Base-by-base conservation (phyloP, 148 eudicot genomes). In the Silene latifolia region DNA sequence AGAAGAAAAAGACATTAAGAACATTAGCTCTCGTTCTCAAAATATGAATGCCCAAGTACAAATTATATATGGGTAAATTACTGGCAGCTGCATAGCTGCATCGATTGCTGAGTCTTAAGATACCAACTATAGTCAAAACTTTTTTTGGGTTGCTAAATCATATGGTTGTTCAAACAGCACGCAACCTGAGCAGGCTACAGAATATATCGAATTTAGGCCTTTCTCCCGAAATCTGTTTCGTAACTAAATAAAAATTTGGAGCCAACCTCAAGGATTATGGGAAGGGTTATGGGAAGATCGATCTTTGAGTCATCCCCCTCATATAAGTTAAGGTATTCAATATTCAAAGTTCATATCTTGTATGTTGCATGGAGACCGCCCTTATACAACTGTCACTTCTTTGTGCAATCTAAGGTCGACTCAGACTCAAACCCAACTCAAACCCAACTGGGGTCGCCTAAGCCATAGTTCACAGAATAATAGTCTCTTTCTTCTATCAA, bases 21-120 rank as follows among this genome's bases (percentile, higher is more conserved):
- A 69, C 18, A 79, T 27, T 62, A 48, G 11, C 53, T 61, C 56
- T 47, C 19, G 46, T 69, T 60, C 42, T 44, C 29, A 35, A 61
- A 17, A 24, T 21, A 32, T 61, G 47, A 17, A 64, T 39, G 13
- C 51, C 32, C 8, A 11, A 25, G 23, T 53, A 48, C 20, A 67
- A 56, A 74, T 35, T 64, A 29, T 47, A 19, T 48, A 48, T 48
- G 54, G 13, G 54, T 10, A 48, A 48, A 10, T 48, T 48, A 48
- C 54, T 48, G 14, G n/a, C n/a, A n/a, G n/a, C n/a, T n/a, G n/a
- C n/a, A 8, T 15, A 48, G 6, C 3, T 48, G 54, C 54, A 13
- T 13, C 3, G 54, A 13, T 5, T 48, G 54, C 54, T 48, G 54
- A 48, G 54, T 48, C 35, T 62, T 7, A 23, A 24, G 14, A 62